A percentile compares a stretch with the other conserved stretches of the same genome.
These are phyloP conservation scores for Sugiyamaella pinicola DNA, from an alignment of 1,139 yeast genomes.

Conservation along the genomic window DNA sequence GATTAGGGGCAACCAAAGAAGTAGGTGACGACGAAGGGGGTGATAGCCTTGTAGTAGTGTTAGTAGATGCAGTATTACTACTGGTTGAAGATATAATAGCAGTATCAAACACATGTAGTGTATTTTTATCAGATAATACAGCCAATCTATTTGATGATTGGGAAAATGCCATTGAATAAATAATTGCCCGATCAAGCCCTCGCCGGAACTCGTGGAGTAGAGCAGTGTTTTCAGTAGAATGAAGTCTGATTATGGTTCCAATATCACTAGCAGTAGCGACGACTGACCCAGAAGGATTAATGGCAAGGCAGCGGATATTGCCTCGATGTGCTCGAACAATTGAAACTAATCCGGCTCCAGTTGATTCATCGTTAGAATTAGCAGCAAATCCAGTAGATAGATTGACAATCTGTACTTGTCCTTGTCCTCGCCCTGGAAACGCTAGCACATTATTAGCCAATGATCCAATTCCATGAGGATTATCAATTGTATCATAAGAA, in stretches of 20 bases:
- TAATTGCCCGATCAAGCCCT: slow-evolving; percentile 79
- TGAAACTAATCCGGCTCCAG: slow-evolving; percentile 51
- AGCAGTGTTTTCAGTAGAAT: slow-evolving; percentile 73
- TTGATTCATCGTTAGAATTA: slow-evolving; percentile 14
- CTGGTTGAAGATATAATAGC: slow-evolving; percentile 37
- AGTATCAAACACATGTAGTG: slow-evolving; percentile 76
- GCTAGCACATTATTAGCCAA: slow-evolving; percentile 59
- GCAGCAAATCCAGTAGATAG: slow-evolving; percentile 37
- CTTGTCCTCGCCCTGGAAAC: slow-evolving; percentile 61
- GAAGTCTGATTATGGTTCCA: slow-evolving; percentile 83
- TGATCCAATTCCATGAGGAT: slow-evolving; percentile 70
- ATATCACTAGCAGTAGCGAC: slow-evolving; percentile 86
- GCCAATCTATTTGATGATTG: slow-evolving; percentile 77
- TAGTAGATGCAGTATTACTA: too few species aligned
- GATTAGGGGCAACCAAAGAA: slow-evolving; percentile 40
- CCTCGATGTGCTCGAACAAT: slow-evolving; percentile 85
- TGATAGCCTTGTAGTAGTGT: neutral
- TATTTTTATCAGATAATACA: slow-evolving; percentile 83
- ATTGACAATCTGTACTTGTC: slow-evolving; percentile 80
- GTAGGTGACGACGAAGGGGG: slow-evolving; percentile 8
- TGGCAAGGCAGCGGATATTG: slow-evolving; percentile 62
- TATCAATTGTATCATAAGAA: slow-evolving; percentile 70
- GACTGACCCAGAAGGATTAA: slow-evolving; percentile 73
- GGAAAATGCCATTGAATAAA: slow-evolving; percentile 82
- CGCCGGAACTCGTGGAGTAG: slow-evolving; percentile 80